A percentile compares a stretch with the other conserved stretches of the same genome.
Conservation (phyloP, 257 asterid species). For the Cinchona pubescens region DNA sequence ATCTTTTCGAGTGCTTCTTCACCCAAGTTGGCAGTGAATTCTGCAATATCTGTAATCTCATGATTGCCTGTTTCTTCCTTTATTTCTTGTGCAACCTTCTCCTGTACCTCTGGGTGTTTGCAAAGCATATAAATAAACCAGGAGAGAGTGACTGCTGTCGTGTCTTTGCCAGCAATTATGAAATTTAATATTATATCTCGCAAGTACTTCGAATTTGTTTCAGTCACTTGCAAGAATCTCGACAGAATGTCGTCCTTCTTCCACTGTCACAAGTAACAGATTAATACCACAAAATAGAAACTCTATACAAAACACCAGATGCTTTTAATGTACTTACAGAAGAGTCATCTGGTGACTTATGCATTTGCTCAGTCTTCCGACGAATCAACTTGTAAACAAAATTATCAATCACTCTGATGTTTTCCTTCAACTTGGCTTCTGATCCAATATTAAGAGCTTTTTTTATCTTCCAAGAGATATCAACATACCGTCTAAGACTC, state of each 20-base stretch:
- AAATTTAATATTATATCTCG: slow-evolving; percentile 50
- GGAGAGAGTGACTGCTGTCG: slow-evolving; percentile 48
- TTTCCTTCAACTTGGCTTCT: slow-evolving; percentile 45
- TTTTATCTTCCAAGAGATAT: slow-evolving; percentile 51
- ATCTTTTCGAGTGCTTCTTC: slow-evolving; percentile 44
- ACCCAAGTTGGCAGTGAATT: slow-evolving; percentile 32
- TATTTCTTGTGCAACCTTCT: slow-evolving; percentile 43
- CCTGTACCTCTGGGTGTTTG: slow-evolving; percentile 45
- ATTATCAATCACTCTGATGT: slow-evolving; percentile 35
- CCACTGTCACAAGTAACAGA: slow-evolving; percentile 14
- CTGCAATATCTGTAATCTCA: slow-evolving; percentile 22
- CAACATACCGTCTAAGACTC: slow-evolving; percentile 49
- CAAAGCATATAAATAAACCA: slow-evolving; percentile 68
- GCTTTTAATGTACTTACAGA: slow-evolving; percentile 24
- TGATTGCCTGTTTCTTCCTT: slow-evolving; percentile 23
- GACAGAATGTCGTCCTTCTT: slow-evolving; percentile 55
- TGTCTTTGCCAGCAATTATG: slow-evolving; percentile 57
- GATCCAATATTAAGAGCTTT: slow-evolving; percentile 43
- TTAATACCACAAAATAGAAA: not conserved
- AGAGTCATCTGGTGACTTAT: slow-evolving; percentile 14
- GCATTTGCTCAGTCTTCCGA: slow-evolving; percentile 42
- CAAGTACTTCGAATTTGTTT: slow-evolving; percentile 42
- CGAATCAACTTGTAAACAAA: slow-evolving; percentile 47
- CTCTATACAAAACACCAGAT: not conserved
- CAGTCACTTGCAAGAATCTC: slow-evolving; percentile 43